Evolutionary conservation across 2,329 filamentous ascomycete species (phyloP).

Genomic region (Colletotrichum truncatum): DNA sequence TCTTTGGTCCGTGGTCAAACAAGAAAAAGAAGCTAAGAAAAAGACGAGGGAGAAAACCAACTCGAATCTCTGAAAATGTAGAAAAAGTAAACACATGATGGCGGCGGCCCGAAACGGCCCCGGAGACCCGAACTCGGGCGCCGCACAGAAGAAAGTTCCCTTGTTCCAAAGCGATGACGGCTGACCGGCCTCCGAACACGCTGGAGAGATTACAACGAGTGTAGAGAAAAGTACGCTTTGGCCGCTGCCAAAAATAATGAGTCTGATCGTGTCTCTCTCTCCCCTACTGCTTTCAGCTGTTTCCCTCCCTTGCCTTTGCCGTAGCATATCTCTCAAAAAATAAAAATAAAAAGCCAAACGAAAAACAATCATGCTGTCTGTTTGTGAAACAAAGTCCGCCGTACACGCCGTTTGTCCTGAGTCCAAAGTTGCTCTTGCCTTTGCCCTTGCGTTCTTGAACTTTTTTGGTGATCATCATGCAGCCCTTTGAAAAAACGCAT

Average conservation of each 20-base stretch:
- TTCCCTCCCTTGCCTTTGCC: conserved; percentile 27
- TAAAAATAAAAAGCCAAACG: conserved; percentile 36
- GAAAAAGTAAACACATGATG: conserved; percentile 50
- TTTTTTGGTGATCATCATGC: conserved; percentile 43
- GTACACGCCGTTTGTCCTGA: conserved; percentile 38
- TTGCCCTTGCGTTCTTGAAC: conserved; percentile 35
- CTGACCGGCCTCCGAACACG: conserved; percentile 47
- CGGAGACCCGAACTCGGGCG: conserved; percentile 27
- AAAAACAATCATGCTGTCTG: conserved; percentile 39
- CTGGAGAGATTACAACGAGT: conserved; percentile 60
- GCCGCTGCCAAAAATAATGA: conserved; percentile 36
- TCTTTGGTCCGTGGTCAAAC: conserved; percentile 3
- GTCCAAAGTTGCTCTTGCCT: conserved; percentile 21
- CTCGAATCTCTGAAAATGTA: not conserved
- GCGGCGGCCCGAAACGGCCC: conserved; percentile 34
- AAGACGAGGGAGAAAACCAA: conserved; percentile 35
- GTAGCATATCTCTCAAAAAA: conserved; percentile 27
- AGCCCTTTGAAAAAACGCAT: conserved; percentile 28
- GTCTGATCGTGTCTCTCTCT: conserved; percentile 4
- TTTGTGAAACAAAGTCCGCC: conserved; percentile 36
- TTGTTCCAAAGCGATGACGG: conserved; percentile 37
- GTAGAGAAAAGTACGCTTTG: conserved; percentile 55
- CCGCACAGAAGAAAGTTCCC: conserved; percentile 20
- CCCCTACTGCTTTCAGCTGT: not conserved
- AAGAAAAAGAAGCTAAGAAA: conserved; percentile 26